Evolutionary conservation across 768 basidiomycete species (phyloP).

Genomic region (Pholiota conissans): DNA sequence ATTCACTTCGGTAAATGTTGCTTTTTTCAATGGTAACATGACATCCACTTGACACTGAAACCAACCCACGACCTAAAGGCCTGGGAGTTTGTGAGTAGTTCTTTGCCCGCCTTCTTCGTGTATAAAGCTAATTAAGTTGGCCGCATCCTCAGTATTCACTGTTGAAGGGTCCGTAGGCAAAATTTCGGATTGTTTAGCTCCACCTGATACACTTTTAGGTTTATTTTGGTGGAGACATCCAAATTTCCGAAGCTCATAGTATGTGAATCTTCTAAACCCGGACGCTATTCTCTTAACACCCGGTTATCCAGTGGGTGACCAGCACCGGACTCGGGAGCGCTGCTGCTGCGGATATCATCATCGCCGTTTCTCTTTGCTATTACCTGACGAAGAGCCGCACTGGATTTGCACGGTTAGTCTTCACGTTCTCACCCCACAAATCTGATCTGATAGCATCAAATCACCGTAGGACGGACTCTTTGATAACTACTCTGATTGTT

Average conservation of each 20-base stretch:
- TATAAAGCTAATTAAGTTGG: neutral
- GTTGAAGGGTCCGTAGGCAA: constrained; percentile 37
- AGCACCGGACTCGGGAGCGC: constrained; percentile 46
- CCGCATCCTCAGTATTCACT: constrained; percentile 39
- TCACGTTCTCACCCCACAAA: neutral
- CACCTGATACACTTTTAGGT: constrained; percentile 23
- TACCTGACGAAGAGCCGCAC: constrained; percentile 47
- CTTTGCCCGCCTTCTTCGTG: constrained; percentile 2
- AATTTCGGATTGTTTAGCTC: neutral
- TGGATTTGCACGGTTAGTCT: constrained; percentile 40
- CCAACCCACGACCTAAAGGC: constrained; percentile 20
- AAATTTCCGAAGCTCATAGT: constrained; percentile 38
- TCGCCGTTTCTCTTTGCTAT: constrained; percentile 48
- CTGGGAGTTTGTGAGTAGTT: constrained; percentile 39
- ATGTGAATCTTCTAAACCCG: constrained; percentile 14
- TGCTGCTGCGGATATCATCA: constrained; percentile 49
- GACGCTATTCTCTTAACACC: constrained; percentile 42
- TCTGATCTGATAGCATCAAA: neutral
- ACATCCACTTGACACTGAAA: neutral
- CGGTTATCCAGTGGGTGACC: constrained; percentile 43
- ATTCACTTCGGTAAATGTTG: constrained; percentile 41
- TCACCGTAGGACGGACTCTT: constrained; percentile 38
- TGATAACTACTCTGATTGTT: constrained; percentile 42
- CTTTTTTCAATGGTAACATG: constrained; percentile 8
- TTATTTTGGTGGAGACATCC: constrained; percentile 30